Base-by-base conservation (phyloP, 192 early-diverging fungal genomes). In the Backusella macrospora region DNA sequence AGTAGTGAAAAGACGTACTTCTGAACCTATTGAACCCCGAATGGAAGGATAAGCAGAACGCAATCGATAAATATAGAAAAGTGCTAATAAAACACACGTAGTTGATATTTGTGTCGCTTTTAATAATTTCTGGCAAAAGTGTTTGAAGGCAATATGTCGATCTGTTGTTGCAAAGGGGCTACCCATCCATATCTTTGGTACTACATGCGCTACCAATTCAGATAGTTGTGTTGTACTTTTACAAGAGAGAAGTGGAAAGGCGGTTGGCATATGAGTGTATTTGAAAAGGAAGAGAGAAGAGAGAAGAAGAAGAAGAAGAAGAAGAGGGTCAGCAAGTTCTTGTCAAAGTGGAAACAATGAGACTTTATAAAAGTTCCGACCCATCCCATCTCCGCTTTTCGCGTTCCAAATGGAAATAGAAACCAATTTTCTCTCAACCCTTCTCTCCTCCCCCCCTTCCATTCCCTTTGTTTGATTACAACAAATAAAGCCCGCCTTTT, bases 1-100 rank as follows among this genome's bases (percentile, higher is more conserved):
- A 26, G 92, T 92, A 14, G 93, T 91, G 74, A 96, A 92, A 46
- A 96, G 78, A 16, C 94, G 83, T 72, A 91, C 93, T 75, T 96
- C 95, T 62, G 90, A 92, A 44, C 95, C 95, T n/a, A 80, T 78
- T 18, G 83, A 82, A 64, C 89, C 91, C 77, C 81, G 80, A 39
- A 90, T 84, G 8, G 81, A 75, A 3, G 91, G 86, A 67, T 86
- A 83, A 34, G 83, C 76, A 26, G 77, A 75, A 59, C 87, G 78
- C 40, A 93, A 81, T 65, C 86, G 81, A 42, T 86, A 79, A 43
- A 92, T 87, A 65, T 91, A 91, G 71, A 88, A 86, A 14, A 93
- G 79, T 0, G 90, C 80, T 13, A 91, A 68, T 12, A 90, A 67
- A 29, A 93, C 81, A 12, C 88, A 88, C 6, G 89, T 86, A 34